Evolutionary conservation across 2,329 filamentous ascomycete species (phyloP), one percentile per base, ranked within the genome.

Genomic region (Juglanconis juglandina): DNA sequence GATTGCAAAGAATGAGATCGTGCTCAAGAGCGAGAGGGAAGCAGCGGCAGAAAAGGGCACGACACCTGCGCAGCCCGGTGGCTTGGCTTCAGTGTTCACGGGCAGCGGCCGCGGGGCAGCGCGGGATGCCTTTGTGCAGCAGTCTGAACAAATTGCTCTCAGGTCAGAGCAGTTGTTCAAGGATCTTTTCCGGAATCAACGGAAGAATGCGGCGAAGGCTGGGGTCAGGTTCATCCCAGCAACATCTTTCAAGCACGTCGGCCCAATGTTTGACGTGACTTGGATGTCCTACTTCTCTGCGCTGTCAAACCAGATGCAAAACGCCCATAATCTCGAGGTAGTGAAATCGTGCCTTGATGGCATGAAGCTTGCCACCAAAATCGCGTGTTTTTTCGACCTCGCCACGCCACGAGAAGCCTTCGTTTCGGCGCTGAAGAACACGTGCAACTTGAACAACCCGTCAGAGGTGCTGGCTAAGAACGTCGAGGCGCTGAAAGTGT

Each of bases 231-330:
- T 95, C 74, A 96, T 99, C 58, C 90, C 92, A 1, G 95, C 95
- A 3, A 95, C 92, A 1, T 98, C 93, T 0, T 93, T 92, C 72
- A 94, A 92, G 68, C 95, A 99, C 72, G 90, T 97, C 53, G 95
- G 95, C 0, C 92, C 95, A 0, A 99, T 99, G 95, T 98, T 99
- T 70, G 93, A 96, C 68, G 92, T 96, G 32, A 96, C 92, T 0
- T 99, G 95, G 95, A 99, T 98, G 94, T 96, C 94, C 9, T 96
- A 97, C 74, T 89, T 99, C 69, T 98, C 94, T 5, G 93, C 93
- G 0, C 82, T 99, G 33, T 97, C 94, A 1, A 93, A 91, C 54
- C 91, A 96, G 67, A 93, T 95, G 72, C 95, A 98, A 68, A 93
- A 96, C 70, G 90, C 91, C 0, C 91, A 96, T 67, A 97, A 97